These are phyloP conservation scores for Pseudozyma sp. DNA, from an alignment of 1,284 basidiomycete species.

Conservation along the genomic window DNA sequence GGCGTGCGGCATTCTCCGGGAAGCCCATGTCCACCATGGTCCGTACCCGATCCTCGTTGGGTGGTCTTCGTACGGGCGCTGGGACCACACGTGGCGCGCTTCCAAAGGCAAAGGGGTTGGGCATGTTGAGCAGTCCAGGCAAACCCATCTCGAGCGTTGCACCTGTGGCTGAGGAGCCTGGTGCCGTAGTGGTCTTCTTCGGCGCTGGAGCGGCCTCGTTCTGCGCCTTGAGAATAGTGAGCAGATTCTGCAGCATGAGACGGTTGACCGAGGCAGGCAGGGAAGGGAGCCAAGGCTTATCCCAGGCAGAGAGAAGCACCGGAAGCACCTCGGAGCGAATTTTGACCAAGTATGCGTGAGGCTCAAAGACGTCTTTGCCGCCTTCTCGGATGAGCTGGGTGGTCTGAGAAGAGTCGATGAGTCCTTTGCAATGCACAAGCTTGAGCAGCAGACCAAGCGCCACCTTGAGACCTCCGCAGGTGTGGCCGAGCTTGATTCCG, in stretches of 20 bases:
- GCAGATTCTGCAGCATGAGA: conserved; percentile 80
- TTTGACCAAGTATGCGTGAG: conserved; percentile 85
- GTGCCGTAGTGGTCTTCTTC: conserved; percentile 21
- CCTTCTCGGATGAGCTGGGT: conserved; percentile 71
- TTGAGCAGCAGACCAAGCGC: conserved; percentile 82
- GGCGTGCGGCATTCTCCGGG: conserved; percentile 82
- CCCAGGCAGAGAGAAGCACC: conserved; percentile 80
- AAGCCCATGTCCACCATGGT: conserved; percentile 98
- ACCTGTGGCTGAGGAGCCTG: conserved; percentile 11
- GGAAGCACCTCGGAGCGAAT: conserved; percentile 81
- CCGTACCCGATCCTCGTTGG: conserved; percentile 74
- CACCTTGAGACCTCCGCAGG: conserved; percentile 83
- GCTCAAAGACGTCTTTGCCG: conserved; percentile 75
- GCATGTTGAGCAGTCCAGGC: conserved; percentile 33
- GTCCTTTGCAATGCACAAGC: conserved; percentile 80
- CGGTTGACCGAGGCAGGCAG: conserved; percentile 74
- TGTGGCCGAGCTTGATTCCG: conserved; percentile 73
- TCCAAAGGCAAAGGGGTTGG: conserved; percentile 39
- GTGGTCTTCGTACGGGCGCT: conserved; percentile 33
- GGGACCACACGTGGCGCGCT: conserved; percentile 35
- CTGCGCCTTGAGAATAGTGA: conserved; percentile 85
- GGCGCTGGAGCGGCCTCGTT: conserved; percentile 63
- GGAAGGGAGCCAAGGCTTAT: conserved; percentile 83
- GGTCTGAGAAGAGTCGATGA: conserved; percentile 89
- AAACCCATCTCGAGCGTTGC: conserved; percentile 16